Base-by-base conservation (phyloP, 805 yeast species). In the Candida qinlingensis region DNA sequence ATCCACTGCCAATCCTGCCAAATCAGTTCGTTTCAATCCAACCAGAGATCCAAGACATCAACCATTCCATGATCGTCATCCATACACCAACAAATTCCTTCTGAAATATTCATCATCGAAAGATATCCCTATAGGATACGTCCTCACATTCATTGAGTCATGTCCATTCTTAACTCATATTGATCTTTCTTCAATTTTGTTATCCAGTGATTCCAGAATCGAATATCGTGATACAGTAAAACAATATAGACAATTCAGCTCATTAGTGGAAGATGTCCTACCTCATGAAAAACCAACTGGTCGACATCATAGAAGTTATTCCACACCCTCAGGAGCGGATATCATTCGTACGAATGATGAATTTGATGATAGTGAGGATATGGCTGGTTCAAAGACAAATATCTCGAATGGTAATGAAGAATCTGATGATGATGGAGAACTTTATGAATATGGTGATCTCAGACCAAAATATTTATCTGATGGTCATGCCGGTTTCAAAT, bases 61-160 rank as follows among this genome's bases (percentile, higher is more conserved):
- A 49, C 74, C 77, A 3, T 73, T 62, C 52, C 50, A 63, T 6
- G 58, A 66, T 1, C 60, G 65, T 3, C 90, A 86, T 60, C 94
- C 94, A 3, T 63, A 67, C 41, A 79, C 81, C 38, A 83, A 78
- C 60, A 77, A 79, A 48, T 80, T 83, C 53, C 62, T 87, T 36
- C 58, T 73, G 46, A 83, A 79, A 62, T 85, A 85, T 64, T 73
- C 87, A 4, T 71, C 76, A 25, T 74, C 83, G n/a, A 80, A 76
- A 55, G 97, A 89, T 62, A 61, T 89, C 6, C 97, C 97, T 1
- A 67, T 84, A 30, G 97, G 96, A 0, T 79, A 80, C 53, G 58
- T 90, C 8, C 60, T 89, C 11, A 95, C 87, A 61, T 58, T 88
- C 36, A 59, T 89, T 37, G 75, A 74, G n/a, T 67, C 78, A 34